These are phyloP conservation scores for Pseudocercospora fuligena DNA, from an alignment of 2,329 filamentous ascomycete species.

Conservation along the genomic window DNA sequence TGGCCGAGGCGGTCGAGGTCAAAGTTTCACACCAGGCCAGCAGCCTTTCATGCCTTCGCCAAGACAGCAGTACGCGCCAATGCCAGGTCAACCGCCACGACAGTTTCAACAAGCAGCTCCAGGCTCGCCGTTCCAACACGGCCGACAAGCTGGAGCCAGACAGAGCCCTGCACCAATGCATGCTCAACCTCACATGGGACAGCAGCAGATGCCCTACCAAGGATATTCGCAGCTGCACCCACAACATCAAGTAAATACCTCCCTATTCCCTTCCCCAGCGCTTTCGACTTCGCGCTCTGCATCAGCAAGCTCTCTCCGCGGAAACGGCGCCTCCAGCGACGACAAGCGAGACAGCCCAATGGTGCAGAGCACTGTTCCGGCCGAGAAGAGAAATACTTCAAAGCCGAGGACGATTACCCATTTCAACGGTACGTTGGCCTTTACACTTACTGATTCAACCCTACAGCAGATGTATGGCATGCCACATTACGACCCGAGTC, in stretches of 20 bases:
- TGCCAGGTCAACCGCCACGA: conserved; percentile 56
- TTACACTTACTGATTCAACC: conserved; percentile 45
- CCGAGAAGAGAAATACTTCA: conserved; percentile 7
- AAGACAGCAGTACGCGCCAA: conserved; percentile 54
- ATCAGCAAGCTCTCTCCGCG: conserved; percentile 25
- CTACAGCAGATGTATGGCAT: conserved; percentile 65
- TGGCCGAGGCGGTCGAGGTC: conserved; percentile 59
- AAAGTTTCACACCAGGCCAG: conserved; percentile 50
- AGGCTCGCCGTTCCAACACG: conserved; percentile 46
- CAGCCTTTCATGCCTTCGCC: conserved; percentile 61
- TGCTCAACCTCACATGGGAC: conserved; percentile 68
- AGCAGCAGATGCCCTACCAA: conserved; percentile 66
- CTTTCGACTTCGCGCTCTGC: conserved; percentile 22
- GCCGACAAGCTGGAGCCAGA: conserved; percentile 55
- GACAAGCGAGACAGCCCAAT: conserved; percentile 25
- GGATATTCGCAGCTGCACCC: conserved; percentile 62
- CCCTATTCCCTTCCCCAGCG: conserved; percentile 17
- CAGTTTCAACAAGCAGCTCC: conserved; percentile 43
- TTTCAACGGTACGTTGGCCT: conserved; percentile 14
- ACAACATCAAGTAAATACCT: conserved; percentile 65
- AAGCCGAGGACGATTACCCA: background rate
- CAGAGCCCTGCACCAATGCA: conserved; percentile 62
- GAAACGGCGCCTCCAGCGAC: conserved; percentile 22
- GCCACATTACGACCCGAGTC: conserved; percentile 55
- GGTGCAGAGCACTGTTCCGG: conserved; percentile 16